Conservation (phyloP, 208 protist genomes). For the Plasmodiophora brassicae region DNA sequence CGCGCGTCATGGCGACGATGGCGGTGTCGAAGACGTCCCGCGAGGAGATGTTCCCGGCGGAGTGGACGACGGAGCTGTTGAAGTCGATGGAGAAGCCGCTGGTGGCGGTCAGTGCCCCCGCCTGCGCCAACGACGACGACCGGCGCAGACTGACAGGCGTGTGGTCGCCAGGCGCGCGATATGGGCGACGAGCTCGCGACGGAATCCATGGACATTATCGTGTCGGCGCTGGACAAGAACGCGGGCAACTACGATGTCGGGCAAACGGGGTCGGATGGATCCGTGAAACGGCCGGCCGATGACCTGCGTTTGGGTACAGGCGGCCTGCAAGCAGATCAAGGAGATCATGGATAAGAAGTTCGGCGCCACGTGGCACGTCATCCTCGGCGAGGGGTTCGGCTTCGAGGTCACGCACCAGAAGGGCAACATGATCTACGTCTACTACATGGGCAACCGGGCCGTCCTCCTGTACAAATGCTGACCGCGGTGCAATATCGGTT, state of each 20-base stretch:
- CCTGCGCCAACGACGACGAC: not conserved
- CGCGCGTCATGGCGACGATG: too few relatives aligned
- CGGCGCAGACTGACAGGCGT: not conserved
- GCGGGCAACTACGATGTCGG: constrained; percentile 78
- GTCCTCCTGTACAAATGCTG: constrained; percentile 82
- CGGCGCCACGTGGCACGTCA: constrained; percentile 80
- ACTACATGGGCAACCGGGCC: constrained; percentile 74
- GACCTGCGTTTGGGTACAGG: constrained; percentile 59
- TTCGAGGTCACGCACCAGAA: constrained; percentile 84
- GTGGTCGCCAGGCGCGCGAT: constrained; percentile 68
- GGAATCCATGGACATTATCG: constrained; percentile 83
- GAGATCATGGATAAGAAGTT: constrained; percentile 90
- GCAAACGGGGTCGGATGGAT: too few relatives aligned
- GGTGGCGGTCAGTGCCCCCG: not conserved
- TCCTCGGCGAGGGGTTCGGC: constrained; percentile 86
- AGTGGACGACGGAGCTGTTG: not conserved
- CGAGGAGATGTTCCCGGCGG: not conserved
- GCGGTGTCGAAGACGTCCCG: not conserved
- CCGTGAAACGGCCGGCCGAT: constrained; percentile 34
- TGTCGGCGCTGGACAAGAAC: constrained; percentile 70
- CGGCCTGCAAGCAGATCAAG: constrained; percentile 74
- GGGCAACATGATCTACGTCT: constrained; percentile 87
- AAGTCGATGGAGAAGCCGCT: constrained; percentile 22
- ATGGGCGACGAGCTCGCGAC: constrained; percentile 85
- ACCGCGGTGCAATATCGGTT: too few relatives aligned